Conservation (phyloP, 1,139 yeast species). For the Entelexis paramagnoliae region DNA sequence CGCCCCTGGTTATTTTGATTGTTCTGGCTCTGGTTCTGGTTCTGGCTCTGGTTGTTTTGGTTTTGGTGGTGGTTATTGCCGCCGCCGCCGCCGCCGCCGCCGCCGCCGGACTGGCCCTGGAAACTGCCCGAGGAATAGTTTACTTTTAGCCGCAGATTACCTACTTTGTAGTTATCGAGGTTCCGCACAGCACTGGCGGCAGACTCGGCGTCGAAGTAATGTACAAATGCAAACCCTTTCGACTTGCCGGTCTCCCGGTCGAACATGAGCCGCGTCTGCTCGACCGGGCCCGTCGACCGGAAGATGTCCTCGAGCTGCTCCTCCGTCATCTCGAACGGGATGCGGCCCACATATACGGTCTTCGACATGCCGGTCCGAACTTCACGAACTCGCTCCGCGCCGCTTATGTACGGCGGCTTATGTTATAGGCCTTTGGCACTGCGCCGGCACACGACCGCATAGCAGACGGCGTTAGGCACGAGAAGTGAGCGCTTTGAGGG, state of each 20-base stretch:
- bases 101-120: constrained; percentile 8
- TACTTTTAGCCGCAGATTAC: constrained; percentile 62
- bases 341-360: constrained; percentile 52
- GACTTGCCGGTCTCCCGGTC: constrained; percentile 87
- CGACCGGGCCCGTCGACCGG: constrained; percentile 77
- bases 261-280: constrained; percentile 61
- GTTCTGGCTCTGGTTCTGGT: background rate
- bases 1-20: background rate
- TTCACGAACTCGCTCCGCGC: background rate
- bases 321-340: constrained; percentile 73
- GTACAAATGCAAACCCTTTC: constrained; percentile 82
- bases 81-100: background rate
- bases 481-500: too few relatives aligned
- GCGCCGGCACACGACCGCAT: too few relatives aligned
- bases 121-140: constrained; percentile 28
- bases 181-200: constrained; percentile 89
- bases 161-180: constrained; percentile 67
- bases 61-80: background rate
- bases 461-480: too few relatives aligned
- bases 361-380: constrained; percentile 17
- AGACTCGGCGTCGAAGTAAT: constrained; percentile 61
- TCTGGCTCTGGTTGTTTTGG: background rate
- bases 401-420: background rate
- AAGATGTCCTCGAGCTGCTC: constrained; percentile 80
- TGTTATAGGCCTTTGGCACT: too few relatives aligned